phyloP scores from a whole-genome alignment of 495 filamentous ascomycete genomes.

The Hypoxylon rickii region DNA sequence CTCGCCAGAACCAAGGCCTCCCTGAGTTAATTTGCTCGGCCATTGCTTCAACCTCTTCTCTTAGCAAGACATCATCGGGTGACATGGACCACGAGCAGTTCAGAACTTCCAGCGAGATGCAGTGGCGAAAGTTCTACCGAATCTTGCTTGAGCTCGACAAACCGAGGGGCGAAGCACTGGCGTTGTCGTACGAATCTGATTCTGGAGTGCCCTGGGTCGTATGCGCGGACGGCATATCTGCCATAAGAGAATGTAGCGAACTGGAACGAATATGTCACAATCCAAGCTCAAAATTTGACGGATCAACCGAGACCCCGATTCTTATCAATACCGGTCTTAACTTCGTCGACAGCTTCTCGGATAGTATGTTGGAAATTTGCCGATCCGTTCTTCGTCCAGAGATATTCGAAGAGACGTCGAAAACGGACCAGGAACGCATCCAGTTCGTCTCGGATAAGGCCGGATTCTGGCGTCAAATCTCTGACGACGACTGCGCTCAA shows the following conservation, averaged over 20 bases:
- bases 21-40: slow-evolving; percentile 73
- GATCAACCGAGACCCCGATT: slow-evolving; percentile 43
- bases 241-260: slow-evolving; percentile 77
- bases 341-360: slow-evolving; percentile 64
- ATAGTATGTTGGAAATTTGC: slow-evolving; percentile 64
- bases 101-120: slow-evolving; percentile 69
- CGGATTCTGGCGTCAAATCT: slow-evolving; percentile 72
- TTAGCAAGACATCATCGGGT: slow-evolving; percentile 62
- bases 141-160: slow-evolving; percentile 84
- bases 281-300: slow-evolving; percentile 39
- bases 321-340: slow-evolving; percentile 63
- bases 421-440: slow-evolving; percentile 70
- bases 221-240: slow-evolving; percentile 75
- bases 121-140: slow-evolving; percentile 90
- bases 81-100: slow-evolving; percentile 76
- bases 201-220: slow-evolving; percentile 79
- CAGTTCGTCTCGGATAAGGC: slow-evolving; percentile 71
- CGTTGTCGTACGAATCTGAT: slow-evolving; percentile 72
- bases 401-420: slow-evolving; percentile 68
- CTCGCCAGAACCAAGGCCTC: slow-evolving; percentile 53
- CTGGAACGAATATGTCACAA: slow-evolving; percentile 74
- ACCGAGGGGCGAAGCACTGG: slow-evolving; percentile 75
- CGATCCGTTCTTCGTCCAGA: slow-evolving; percentile 65
- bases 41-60: slow-evolving; percentile 64
- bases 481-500: slow-evolving; percentile 66